Base-by-base conservation (phyloP, 495 filamentous ascomycete species). In the Xylaria scruposa region DNA sequence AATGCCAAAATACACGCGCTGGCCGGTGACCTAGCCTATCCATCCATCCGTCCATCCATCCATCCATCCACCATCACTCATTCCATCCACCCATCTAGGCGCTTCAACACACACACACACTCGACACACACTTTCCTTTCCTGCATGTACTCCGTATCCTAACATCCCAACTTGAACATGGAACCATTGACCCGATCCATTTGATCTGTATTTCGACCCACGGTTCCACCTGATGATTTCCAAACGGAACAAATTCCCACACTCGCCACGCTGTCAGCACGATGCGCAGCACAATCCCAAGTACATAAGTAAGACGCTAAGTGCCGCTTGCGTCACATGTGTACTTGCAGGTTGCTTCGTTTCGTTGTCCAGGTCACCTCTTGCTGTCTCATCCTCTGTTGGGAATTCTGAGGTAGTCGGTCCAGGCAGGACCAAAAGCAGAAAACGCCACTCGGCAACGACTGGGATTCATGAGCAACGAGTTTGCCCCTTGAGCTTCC, bases 211-310 rank as follows among this genome's bases (percentile, higher is more conserved):
- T 3, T 1, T 31, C 31, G 46, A 33, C 24, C 47, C 64, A 65
- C 47, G 31, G n/a, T 38, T 67, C 29, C 33, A 49, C 42, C 42
- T 47, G 24, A 65, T 21, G 19, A 49, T n/a, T 5, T 42, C 47
- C 65, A 67, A 31, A 1, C 33, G 63, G 63, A 56, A 67, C 47
- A 56, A 67, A 67, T 67, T 33, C n/a, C 47, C 65, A 29, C 56
- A 17, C 65, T 40, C 33, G 33, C 49, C 65, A 56, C 49, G 47
- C 49, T 44, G 44, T 67, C 65, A 67, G 65, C 65, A 54, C 33
- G 33, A 38, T 40, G 47, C 21, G 33, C 36, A 53, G 46, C 13
- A 44, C 38, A 56, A 17, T 40, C 29, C 2, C 3, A 56, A 54
- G 19, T 67, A 29, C 44, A 38, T 61, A 44, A 38, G 36, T 31